Evolutionary conservation across 2,329 filamentous ascomycete genomes (phyloP).

Genomic region (Sclerotinia minor): DNA sequence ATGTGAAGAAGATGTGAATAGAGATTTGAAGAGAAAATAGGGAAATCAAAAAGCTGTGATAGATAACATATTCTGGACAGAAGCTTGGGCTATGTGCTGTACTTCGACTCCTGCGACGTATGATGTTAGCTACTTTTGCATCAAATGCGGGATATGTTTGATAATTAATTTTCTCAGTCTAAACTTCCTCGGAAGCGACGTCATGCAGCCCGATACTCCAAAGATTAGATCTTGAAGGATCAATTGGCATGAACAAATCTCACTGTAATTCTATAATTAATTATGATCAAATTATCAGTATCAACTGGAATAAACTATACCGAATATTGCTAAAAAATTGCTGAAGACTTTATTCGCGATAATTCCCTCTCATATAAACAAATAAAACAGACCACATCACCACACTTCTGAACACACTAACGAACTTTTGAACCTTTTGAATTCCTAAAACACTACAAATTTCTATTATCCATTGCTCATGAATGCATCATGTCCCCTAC

Average conservation of each 20-base stretch:
- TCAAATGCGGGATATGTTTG: slow-evolving; percentile 14
- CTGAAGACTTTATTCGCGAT: neutral
- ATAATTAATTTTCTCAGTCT: slow-evolving; percentile 2
- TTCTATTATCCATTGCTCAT: slow-evolving; percentile 22
- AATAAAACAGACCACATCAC: neutral
- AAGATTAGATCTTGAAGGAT: neutral
- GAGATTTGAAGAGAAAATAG: neutral
- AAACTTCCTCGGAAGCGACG: slow-evolving; percentile 15
- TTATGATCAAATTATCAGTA: neutral
- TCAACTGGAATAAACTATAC: neutral
- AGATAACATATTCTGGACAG: neutral
- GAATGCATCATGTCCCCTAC: slow-evolving; percentile 15
- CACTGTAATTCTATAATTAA: too few relatives aligned
- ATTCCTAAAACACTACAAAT: slow-evolving; percentile 13
- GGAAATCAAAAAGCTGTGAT: neutral
- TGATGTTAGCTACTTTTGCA: neutral
- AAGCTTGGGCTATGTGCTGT: neutral
- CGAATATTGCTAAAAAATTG: neutral
- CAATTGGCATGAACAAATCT: too few relatives aligned
- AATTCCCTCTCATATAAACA: neutral
- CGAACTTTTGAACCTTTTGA: neutral
- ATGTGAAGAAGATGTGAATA: neutral
- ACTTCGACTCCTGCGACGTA: neutral
- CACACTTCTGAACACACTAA: neutral
- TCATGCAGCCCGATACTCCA: slow-evolving; percentile 9